Evolutionary conservation across 2,329 filamentous ascomycete species (phyloP).

Genomic region (Helotiales sp.): DNA sequence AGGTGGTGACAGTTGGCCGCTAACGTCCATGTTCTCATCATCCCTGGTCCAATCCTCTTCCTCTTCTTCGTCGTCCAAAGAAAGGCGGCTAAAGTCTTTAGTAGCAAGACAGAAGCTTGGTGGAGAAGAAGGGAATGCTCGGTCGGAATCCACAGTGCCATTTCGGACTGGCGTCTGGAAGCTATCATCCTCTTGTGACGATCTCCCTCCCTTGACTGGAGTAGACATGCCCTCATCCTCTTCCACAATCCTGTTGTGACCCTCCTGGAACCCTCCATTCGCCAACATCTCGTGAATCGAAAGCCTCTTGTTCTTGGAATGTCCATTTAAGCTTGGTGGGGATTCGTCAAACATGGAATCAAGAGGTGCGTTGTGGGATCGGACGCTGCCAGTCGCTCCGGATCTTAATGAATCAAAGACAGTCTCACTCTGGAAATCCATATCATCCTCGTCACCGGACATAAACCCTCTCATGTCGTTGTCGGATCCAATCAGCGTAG

Average conservation of each 20-base stretch:
- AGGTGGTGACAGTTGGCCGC: slow-evolving; percentile 64
- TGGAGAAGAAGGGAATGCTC: slow-evolving; percentile 38
- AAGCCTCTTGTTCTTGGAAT: slow-evolving; percentile 38
- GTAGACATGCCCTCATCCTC: slow-evolving; percentile 64
- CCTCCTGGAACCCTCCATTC: slow-evolving; percentile 57
- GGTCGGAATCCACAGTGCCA: slow-evolving; percentile 25
- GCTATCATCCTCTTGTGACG: slow-evolving; percentile 30
- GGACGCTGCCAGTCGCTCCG: slow-evolving; percentile 67
- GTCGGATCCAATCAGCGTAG: slow-evolving; percentile 73
- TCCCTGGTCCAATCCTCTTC: slow-evolving; percentile 66
- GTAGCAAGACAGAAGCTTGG: slow-evolving; percentile 41
- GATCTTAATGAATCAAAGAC: slow-evolving; percentile 79
- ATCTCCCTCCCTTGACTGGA: slow-evolving; percentile 45
- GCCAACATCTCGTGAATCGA: slow-evolving; percentile 42
- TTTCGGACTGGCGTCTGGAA: slow-evolving; percentile 31
- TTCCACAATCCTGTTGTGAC: slow-evolving; percentile 62
- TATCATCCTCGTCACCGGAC: slow-evolving; percentile 78
- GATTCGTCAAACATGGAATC: slow-evolving; percentile 85
- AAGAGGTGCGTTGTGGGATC: slow-evolving; percentile 71
- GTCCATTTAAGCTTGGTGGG: slow-evolving; percentile 62
- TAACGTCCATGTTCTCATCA: slow-evolving; percentile 56
- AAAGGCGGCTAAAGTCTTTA: slow-evolving; percentile 55
- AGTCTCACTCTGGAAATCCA: slow-evolving; percentile 78
- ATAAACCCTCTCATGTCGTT: slow-evolving; percentile 66
- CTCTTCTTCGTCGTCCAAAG: slow-evolving; percentile 66